Percentiles rank a stretch among this genome's conserved stretches.
These are phyloP conservation scores for Porogramme epimiltina DNA, from an alignment of 1,284 basidiomycete species.

Conservation along the genomic window DNA sequence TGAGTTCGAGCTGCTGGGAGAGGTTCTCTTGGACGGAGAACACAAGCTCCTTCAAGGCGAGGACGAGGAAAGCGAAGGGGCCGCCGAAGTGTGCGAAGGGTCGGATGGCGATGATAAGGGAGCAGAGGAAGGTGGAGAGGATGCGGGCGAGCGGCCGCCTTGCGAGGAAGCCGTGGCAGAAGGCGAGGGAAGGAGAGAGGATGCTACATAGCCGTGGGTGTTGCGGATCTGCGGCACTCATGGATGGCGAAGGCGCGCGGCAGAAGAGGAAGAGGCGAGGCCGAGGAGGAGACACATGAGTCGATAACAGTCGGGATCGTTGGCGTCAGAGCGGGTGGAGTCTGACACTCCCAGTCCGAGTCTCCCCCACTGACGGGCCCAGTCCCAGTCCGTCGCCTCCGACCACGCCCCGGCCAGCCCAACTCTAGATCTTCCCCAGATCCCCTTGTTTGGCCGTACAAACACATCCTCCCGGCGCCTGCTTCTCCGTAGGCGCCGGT, in stretches of 20 bases:
- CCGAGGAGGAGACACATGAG: no score
- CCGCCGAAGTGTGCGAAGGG: conserved; percentile 46
- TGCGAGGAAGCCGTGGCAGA: conserved; percentile 23
- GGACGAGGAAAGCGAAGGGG: conserved; percentile 42
- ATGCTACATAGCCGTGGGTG: neutral
- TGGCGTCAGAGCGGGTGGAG: no score
- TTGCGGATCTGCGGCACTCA: neutral
- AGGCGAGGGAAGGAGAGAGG: conserved; percentile 2
- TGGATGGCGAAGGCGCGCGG: neutral
- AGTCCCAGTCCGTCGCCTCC: no score
- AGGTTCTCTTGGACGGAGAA: conserved; percentile 50
- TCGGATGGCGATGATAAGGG: conserved; percentile 40
- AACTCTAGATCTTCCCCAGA: no score
- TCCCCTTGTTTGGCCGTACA: no score
- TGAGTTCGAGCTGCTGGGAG: conserved; percentile 50
- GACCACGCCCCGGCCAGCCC: no score
- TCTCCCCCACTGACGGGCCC: no score
- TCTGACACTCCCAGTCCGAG: no score
- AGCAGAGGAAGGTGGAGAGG: conserved; percentile 48
- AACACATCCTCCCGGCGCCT: no score
- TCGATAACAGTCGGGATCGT: no score
- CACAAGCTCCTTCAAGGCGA: conserved; percentile 49
- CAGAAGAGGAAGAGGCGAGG: neutral
- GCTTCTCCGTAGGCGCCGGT: no score
- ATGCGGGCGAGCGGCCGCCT: conserved; percentile 43